Base-by-base conservation (phyloP, 176 grass and related monocot genomes). In the Neostapfia colusana region DNA sequence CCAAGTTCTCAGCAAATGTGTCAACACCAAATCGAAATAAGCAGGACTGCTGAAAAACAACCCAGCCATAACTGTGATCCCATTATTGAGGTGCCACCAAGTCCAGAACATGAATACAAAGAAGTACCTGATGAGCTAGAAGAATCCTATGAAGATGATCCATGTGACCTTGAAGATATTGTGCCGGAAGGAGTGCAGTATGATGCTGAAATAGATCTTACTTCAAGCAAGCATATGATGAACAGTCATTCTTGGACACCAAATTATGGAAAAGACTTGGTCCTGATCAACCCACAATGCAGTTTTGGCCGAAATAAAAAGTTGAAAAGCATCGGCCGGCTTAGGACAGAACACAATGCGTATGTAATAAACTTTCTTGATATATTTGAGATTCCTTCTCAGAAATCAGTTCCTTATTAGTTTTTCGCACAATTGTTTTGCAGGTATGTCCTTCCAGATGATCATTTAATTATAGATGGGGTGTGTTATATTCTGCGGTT, bases 361-460 rank as follows among this genome's bases (percentile, higher is more conserved):
- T 88, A 83, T 73, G 85, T 74, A 60, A 58, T 16, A 20, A 25
- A 3, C n/a, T 81, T 51, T 83, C 9, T 36, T 74, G 53, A 23
- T 73, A 62, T 83, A 68, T 61, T 69, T 69, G 23, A 54, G 16
- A 62, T 79, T 77, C 64, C 11, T 53, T 60, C 44, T 63, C 13
- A 79, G 35, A 79, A 72, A 54, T 60, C 68, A 68, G 62, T 65
- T 39, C 72, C 63, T 44, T 44, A 63, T 78, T 83, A 80, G 70
- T 5, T 11, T 68, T 82, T 68, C 79, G n/a, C 25, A 44, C 66
- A 53, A 10, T 63, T 88, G 31, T 46, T 80, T 73, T 89, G 66
- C 78, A 97, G 93, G 26, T 97, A 93, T 67, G 78, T 87, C 44
- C 79, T 97, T 73, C 93, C 88, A 78, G 90, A 97, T 81, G 81